Evolutionary conservation across 768 basidiomycete genomes (phyloP).

Genomic region (Mycena rosella): DNA sequence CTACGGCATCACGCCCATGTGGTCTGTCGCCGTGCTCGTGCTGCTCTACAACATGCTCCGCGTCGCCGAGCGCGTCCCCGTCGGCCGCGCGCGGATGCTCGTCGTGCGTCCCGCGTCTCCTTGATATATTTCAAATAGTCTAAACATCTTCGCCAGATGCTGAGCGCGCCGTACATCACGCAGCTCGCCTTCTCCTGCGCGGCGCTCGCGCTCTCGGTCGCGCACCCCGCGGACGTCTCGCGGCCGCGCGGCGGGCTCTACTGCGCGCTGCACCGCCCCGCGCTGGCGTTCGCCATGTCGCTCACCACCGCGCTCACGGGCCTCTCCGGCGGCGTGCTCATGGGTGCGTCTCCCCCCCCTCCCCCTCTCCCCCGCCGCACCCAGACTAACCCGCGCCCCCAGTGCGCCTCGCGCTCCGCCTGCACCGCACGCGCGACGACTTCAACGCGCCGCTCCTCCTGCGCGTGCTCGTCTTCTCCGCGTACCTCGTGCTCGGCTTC

Average conservation of each 20-base stretch:
- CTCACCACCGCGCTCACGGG: conserved; percentile 46
- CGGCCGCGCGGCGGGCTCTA: conserved; percentile 44
- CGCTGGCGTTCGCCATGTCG: conserved; percentile 43
- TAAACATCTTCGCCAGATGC: conserved; percentile 49
- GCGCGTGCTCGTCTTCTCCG: conserved; percentile 50
- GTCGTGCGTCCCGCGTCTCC: conserved; percentile 42
- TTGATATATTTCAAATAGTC: too few relatives aligned
- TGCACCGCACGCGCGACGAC: conserved; percentile 49
- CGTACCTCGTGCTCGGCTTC: conserved; percentile 47
- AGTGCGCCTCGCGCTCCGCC: conserved; percentile 47
- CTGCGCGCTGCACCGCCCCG: conserved; percentile 42
- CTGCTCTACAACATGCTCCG: conserved; percentile 49
- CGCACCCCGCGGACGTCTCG: conserved; percentile 44
- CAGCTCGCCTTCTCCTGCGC: conserved; percentile 47
- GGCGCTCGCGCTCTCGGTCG: conserved; percentile 45
- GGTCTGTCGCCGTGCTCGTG: conserved; percentile 51
- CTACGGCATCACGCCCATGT: conserved; percentile 57
- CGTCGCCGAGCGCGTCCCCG: conserved; percentile 20
- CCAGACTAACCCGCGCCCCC: not conserved
- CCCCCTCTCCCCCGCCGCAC: not conserved
- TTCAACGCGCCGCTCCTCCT: conserved; percentile 45
- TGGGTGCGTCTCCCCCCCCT: conserved; percentile 40
- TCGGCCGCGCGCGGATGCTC: conserved; percentile 39
- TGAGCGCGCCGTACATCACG: conserved; percentile 50
- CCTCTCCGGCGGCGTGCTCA: conserved; percentile 43